Evolutionary conservation across 2,329 filamentous ascomycete species (phyloP).

Genomic region (Monilinia vaccinii-corymbosi): DNA sequence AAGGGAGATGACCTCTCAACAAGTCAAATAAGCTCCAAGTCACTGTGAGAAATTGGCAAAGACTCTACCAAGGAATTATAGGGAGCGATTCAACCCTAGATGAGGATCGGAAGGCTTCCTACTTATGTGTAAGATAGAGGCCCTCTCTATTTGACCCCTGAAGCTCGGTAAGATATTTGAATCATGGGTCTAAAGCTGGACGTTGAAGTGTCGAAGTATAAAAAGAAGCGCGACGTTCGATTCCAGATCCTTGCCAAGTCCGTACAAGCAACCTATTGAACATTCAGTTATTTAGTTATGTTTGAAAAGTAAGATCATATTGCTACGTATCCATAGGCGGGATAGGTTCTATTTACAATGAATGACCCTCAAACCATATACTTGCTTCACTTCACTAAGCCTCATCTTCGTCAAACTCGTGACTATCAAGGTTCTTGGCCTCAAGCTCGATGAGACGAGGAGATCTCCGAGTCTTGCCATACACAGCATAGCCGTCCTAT

Average conservation of each 20-base stretch:
- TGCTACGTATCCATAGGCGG: neutral
- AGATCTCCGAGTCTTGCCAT: neutral
- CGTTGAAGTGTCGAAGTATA: too few species aligned
- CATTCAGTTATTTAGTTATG: neutral
- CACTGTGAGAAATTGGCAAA: too few species aligned
- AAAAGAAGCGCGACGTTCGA: too few species aligned
- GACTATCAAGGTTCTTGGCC: neutral
- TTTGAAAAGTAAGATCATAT: neutral
- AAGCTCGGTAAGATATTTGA: too few species aligned
- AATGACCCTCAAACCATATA: neutral
- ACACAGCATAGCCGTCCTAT: neutral
- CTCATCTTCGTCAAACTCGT: neutral
- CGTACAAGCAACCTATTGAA: neutral
- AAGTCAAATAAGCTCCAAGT: too few species aligned
- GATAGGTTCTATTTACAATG: neutral
- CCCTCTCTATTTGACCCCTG: too few species aligned
- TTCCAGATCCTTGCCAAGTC: neutral
- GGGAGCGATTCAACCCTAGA: too few species aligned
- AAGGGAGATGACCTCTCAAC: too few species aligned
- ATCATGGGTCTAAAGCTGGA: too few species aligned
- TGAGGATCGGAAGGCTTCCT: too few species aligned
- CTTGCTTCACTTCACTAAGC: neutral
- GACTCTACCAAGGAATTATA: too few species aligned
- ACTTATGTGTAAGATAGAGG: too few species aligned
- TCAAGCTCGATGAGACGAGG: neutral